These are phyloP conservation scores for Chimonanthus praecox DNA, from an alignment of 164 flowering plant species.

Conservation along the genomic window DNA sequence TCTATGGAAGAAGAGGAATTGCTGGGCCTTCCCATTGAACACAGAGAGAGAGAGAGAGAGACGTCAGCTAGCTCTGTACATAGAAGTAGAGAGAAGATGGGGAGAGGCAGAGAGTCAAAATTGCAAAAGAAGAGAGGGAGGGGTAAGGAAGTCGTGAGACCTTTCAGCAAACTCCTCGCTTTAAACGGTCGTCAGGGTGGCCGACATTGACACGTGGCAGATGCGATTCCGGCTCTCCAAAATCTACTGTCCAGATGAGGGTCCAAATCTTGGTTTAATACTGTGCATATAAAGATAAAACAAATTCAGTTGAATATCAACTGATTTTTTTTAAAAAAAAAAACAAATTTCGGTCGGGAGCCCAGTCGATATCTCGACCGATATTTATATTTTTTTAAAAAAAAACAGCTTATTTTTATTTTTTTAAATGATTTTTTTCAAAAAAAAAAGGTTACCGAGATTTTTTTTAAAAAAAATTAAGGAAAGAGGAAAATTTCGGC, in stretches of 20 bases:
- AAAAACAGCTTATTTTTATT: too few relatives aligned
- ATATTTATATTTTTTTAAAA: too few relatives aligned
- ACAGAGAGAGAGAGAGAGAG: background rate
- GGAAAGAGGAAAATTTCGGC: too few relatives aligned
- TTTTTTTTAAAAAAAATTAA: too few relatives aligned
- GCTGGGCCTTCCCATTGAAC: slow-evolving; percentile 11
- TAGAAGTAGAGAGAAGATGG: background rate
- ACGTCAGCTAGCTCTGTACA: background rate
- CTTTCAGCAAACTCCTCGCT: slow-evolving; percentile 15
- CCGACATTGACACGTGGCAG: slow-evolving; percentile 25
- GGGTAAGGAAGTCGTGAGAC: slow-evolving; percentile 2
- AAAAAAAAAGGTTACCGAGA: too few relatives aligned
- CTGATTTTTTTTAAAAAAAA: too few relatives aligned
- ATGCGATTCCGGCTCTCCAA: slow-evolving; percentile 7
- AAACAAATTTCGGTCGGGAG: too few relatives aligned
- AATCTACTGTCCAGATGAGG: background rate
- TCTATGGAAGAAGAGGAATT: slow-evolving; percentile 23
- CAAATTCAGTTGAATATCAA: too few relatives aligned
- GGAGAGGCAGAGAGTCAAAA: background rate
- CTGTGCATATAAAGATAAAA: too few relatives aligned
- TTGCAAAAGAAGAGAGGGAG: background rate
- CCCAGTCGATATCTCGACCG: too few relatives aligned
- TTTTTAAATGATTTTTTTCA: too few relatives aligned
- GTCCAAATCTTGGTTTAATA: too few relatives aligned
- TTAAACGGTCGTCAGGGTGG: slow-evolving; percentile 23